Base-by-base conservation (phyloP, 2,329 filamentous ascomycete species). In the Aspergillus novoparasiticus region DNA sequence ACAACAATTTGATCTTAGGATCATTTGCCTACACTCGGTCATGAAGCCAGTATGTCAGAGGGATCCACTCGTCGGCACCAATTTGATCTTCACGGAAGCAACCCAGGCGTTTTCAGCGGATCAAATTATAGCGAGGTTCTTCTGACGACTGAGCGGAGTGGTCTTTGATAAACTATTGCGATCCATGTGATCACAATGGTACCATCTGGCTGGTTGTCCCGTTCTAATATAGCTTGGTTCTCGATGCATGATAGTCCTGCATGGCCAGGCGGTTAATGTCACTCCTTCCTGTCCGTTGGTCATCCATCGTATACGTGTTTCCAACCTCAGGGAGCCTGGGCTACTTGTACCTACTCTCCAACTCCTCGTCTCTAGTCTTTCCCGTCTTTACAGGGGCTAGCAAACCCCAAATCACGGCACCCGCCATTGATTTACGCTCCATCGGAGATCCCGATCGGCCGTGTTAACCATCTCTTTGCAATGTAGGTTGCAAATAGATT, bases 381-480 rank as follows among this genome's bases (percentile, higher is more conserved):
- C 63, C 51, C 43, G 9, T 48, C 66, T 65, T 58, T 54, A n/a
- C 16, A 66, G 65, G 62, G 63, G 69, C 74, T 72, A 70, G 78
- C 73, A 75, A 78, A 79, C 82, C 82, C 82, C 78, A 76, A 81
- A 80, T 83, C 83, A 79, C 76, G 83, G 83, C 80, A 84, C 62
- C 76, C 77, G 79, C 84, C 83, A 83, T 64, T 63, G 80, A 82
- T 80, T 79, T 81, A 76, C 75, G 80, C 84, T 80, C 77, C 61
- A 68, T 55, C 59, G 59, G 73, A 77, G 71, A 77, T 81, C 84
- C 83, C 79, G 86, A 86, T 85, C 87, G 86, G 83, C 84, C 86
- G 85, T 82, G 86, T 90, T 78, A 90, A 85, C 88, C 84, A 84
- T 85, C 86, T 85, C 83, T 82, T 81, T 80, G 73, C 77, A 80